Base-by-base conservation (phyloP, 768 basidiomycete species). In the Terana coerulea region DNA sequence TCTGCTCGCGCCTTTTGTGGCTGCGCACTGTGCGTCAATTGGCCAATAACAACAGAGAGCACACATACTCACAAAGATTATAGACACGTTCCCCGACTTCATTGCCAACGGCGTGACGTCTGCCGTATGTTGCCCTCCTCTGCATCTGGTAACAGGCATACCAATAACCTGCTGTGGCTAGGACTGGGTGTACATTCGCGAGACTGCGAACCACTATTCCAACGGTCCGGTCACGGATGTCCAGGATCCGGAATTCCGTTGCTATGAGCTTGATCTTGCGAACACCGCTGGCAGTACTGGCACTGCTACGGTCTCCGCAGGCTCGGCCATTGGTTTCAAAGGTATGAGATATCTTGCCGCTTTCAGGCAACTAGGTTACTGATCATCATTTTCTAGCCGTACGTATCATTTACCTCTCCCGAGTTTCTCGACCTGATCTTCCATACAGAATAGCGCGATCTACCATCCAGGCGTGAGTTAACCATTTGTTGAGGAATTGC, bases 51-150 rank as follows among this genome's bases (percentile, higher is more conserved):
- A 31, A 14, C 22, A n/a, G n/a, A 47, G 12, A 47, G 14, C 12
- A 4, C 28, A 30, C 24, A 3, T 24, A 22, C 26, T 25, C 15
- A 33, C 39, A 14, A 5, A 3, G 21, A 11, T 30, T 40, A 10
- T 41, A 66, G 65, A 66, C 53, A 63, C 63, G 17, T 63, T 67
- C 57, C 65, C 64, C 24, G 60, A 65, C 45, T 58, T 67, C 49
- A 60, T 65, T 43, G 55, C 58, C 22, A 59, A 60, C 39, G 62
- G 62, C 29, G 31, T 22, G 35, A 42, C 52, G 1, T 17, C 21
- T 34, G 52, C n/a, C 17, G 52, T 53, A 30, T 22, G 50, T 24
- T 12, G 14, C 15, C 1, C 28, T 15, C 3, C 21, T 33, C 10
- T 22, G 5, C 40, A 6, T 5, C 15, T n/a, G 6, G 15, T 40